phyloP scores from a whole-genome alignment of 805 yeast genomes.

The Candida manassasensis region DNA sequence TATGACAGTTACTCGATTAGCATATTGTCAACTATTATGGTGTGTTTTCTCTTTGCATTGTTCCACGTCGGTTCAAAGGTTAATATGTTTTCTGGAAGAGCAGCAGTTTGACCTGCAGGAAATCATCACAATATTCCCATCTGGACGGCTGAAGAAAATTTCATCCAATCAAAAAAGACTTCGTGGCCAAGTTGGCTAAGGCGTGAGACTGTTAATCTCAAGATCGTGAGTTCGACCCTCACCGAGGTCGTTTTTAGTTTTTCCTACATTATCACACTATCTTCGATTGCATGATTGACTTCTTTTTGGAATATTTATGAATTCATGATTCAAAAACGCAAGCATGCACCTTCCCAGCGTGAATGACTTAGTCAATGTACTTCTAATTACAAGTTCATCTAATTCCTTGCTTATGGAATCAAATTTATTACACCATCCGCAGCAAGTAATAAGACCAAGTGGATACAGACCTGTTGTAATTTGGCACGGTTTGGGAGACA shows the following conservation, averaged over 20 bases:
- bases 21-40: too few relatives aligned
- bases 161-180: slow-evolving; percentile 3
- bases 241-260: slow-evolving; percentile 5
- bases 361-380: background rate
- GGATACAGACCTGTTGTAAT: slow-evolving; percentile 50
- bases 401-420: too few relatives aligned
- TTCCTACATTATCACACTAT: background rate
- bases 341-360: background rate
- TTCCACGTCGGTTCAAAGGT: too few relatives aligned
- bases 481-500: slow-evolving; percentile 87
- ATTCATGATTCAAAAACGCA: background rate
- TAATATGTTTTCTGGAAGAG: too few relatives aligned
- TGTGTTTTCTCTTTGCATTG: too few relatives aligned
- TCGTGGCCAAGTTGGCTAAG: slow-evolving; percentile 7
- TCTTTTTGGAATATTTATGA: background rate
- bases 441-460: background rate
- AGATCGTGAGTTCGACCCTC: slow-evolving; percentile 7
- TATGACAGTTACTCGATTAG: too few relatives aligned
- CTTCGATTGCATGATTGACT: background rate
- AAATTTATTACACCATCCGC: too few relatives aligned
- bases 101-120: too few relatives aligned
- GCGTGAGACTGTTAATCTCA: slow-evolving; percentile 7
- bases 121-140: too few relatives aligned
- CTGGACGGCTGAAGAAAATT: too few relatives aligned
- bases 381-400: background rate